Base-by-base conservation (phyloP, 2,329 filamentous ascomycete genomes). In the Colletotrichum sp. region DNA sequence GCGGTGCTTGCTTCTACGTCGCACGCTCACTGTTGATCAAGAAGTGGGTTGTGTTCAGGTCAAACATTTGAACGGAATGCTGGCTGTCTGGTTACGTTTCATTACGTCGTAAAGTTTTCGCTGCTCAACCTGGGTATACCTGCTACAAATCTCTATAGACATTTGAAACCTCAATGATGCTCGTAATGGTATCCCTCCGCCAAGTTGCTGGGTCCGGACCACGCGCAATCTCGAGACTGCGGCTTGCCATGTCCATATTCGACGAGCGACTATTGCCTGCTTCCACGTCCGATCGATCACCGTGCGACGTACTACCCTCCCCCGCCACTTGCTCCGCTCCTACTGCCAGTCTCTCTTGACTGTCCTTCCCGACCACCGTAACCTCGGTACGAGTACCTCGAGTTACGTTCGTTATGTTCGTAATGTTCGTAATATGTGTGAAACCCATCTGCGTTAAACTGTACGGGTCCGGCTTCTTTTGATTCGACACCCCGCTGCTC, bases 361-460 rank as follows among this genome's bases (percentile, higher is more conserved):
- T 66, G 21, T 24, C 66, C 13, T 63, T 61, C 10, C 34, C 28
- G 9, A 52, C 39, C 6, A 66, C 18, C 14, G 55, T 55, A 4
- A 21, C 30, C 34, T 73, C 68, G 14, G n/a, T 24, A 10, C 28
- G 55, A 21, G 57, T 68, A n/a, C 43, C 43, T 21, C 43, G 10
- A 52, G 43, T 26, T 28, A 30, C 48, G 64, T 21, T 52, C 10
- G 64, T 68, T 3, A 68, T 18, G 16, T 73, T 63, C 14, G 65
- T 59, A 28, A 60, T 52, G 2, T 72, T 48, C 4, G 36, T 61
- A 2, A 36, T 68, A 26, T 75, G 72, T 3, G 73, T 75, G 57
- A 79, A 70, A 13, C 78, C 77, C 24, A 79, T 24, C 57, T 76
- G 72, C 12, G 78, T 77, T 21, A 79, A 60, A 28, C 78, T 79